phyloP scores from a whole-genome alignment of 495 filamentous ascomycete species.

The Aspergillus nidulans region DNA sequence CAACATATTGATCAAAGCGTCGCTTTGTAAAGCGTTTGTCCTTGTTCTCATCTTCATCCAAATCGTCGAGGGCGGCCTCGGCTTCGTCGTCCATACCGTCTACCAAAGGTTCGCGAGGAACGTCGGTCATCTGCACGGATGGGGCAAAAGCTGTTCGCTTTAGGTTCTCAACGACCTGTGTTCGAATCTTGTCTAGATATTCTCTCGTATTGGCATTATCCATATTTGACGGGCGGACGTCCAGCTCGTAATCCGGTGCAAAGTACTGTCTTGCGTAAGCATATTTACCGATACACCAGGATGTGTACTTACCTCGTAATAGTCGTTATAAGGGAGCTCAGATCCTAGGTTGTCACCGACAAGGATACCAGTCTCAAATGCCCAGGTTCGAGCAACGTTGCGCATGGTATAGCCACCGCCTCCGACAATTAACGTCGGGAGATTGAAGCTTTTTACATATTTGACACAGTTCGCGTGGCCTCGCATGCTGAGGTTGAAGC shows the following conservation, averaged over 20 bases:
- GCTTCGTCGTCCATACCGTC: constrained; percentile 74
- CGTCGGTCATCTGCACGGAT: constrained; percentile 90
- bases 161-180: constrained; percentile 87
- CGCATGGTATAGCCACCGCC: constrained; percentile 99
- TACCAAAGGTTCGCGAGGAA: constrained; percentile 68
- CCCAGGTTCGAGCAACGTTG: constrained; percentile 96
- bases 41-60: constrained; percentile 86
- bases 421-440: constrained; percentile 87
- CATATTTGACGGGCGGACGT: constrained; percentile 96
- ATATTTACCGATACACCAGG: neutral
- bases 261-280: constrained; percentile 69
- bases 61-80: constrained; percentile 82
- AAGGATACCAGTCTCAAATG: constrained; percentile 88
- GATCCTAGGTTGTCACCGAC: constrained; percentile 75
- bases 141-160: constrained; percentile 82
- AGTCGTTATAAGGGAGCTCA: constrained; percentile 93
- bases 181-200: constrained; percentile 94
- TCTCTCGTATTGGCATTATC: constrained; percentile 95
- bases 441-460: constrained; percentile 86
- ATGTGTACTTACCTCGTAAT: constrained; percentile 73
- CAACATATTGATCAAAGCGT: constrained; percentile 73
- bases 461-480: constrained; percentile 97
- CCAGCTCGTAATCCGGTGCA: constrained; percentile 90
- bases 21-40: constrained; percentile 81
- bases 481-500: constrained; percentile 97